These are phyloP conservation scores for thale cress (Arabidopsis thaliana) DNA, from an alignment of 345 rosid species.

Conservation along the genomic window TAIR10.1 NC_003076.8:8907001-8907500, in stretches of 20 bases:
- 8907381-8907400: constrained; percentile 89
- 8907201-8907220: constrained; percentile 75
- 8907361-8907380: constrained; percentile 69
- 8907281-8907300: constrained; percentile 64
- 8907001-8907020: constrained; percentile 91
- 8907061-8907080: constrained; percentile 86
- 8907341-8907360: constrained; percentile 70
- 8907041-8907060: constrained; percentile 75
- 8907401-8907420: constrained; percentile 55
- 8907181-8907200: constrained; percentile 71
- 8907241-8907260: constrained; percentile 75
- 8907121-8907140: constrained; percentile 77
- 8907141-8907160: constrained; percentile 88
- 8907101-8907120: constrained; percentile 71
- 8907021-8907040: constrained; percentile 73
- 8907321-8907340: constrained; percentile 72
- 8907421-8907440: constrained; percentile 67
- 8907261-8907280: constrained; percentile 81
- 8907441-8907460: constrained; percentile 71
- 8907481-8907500: constrained; percentile 97
- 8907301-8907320: constrained; percentile 75
- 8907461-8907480: constrained; percentile 68
- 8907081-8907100: constrained; percentile 80
- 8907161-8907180: constrained; percentile 76
- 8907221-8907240: constrained; percentile 75